These are phyloP conservation scores for Cymodocea nodosa DNA, from an alignment of 116 monocot species.

Conservation along the genomic window DNA sequence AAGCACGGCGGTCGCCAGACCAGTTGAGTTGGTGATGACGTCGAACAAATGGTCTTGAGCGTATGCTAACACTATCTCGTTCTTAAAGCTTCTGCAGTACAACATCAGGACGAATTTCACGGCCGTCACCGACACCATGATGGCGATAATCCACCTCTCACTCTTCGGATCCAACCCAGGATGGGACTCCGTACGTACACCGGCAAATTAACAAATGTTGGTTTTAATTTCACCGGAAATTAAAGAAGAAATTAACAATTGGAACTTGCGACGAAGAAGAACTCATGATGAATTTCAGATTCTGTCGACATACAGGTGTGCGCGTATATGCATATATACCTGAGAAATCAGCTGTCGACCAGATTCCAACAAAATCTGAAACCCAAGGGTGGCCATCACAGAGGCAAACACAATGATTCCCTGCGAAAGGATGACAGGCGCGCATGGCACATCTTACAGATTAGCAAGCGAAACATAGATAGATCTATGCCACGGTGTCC, in stretches of 20 bases:
- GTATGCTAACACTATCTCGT: constrained; percentile 76
- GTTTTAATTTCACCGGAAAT: too few species aligned
- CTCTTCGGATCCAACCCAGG: constrained; percentile 12
- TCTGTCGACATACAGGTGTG: neutral
- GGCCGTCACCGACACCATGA: constrained; percentile 59
- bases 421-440: constrained; percentile 14
- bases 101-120: constrained; percentile 70
- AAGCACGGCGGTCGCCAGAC: constrained; percentile 49
- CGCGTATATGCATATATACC: constrained; percentile 15
- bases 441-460: too few species aligned
- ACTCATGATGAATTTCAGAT: neutral
- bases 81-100: constrained; percentile 67
- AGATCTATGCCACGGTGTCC: too few species aligned
- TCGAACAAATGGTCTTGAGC: constrained; percentile 93
- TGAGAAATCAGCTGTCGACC: constrained; percentile 41
- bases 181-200: constrained; percentile 22
- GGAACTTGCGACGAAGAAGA: too few species aligned
- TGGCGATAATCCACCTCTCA: constrained; percentile 62
- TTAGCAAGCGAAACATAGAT: too few species aligned
- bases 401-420: constrained; percentile 88
- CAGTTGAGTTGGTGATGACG: constrained; percentile 81
- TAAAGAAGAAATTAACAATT: too few species aligned
- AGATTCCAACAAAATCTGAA: constrained; percentile 71
- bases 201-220: neutral
- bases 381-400: constrained; percentile 88